phyloP scores from a whole-genome alignment of 2,329 filamentous ascomycete species.

The Neocatenulostroma microsporum region DNA sequence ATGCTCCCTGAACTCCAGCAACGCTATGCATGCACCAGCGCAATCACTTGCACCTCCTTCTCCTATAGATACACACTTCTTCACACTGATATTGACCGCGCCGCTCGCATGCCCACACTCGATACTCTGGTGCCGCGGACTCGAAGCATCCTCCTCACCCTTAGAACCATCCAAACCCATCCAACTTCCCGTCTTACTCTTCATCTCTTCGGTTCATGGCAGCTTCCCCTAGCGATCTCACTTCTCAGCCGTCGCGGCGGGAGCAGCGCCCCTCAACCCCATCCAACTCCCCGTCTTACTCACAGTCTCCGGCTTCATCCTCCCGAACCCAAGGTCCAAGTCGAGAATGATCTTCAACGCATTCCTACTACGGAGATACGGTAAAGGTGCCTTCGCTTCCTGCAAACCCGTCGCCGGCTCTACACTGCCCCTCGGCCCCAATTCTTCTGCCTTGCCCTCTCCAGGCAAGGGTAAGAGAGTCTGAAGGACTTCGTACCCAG shows the following conservation, averaged over 20 bases:
- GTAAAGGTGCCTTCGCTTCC: slow-evolving; percentile 56
- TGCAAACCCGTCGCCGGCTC: slow-evolving; percentile 58
- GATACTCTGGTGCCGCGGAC: slow-evolving; percentile 1
- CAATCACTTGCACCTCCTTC: too few species aligned
- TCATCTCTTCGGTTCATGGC: too few species aligned
- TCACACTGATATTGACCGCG: too few species aligned
- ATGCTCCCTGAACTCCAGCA: slow-evolving; percentile 1
- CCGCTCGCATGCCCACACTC: too few species aligned
- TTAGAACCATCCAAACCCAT: too few species aligned
- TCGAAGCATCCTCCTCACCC: background rate
- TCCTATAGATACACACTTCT: too few species aligned
- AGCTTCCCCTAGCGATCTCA: too few species aligned
- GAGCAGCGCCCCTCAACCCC: slow-evolving; percentile 3
- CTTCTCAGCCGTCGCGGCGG: background rate
- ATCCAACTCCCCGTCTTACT: background rate
- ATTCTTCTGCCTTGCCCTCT: slow-evolving; percentile 42
- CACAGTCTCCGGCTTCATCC: slow-evolving; percentile 5
- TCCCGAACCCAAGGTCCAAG: slow-evolving; percentile 84
- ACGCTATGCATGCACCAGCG: slow-evolving; percentile 4
- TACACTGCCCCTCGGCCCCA: slow-evolving; percentile 46
- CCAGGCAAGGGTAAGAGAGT: slow-evolving; percentile 72
- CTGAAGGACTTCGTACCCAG: slow-evolving; percentile 88
- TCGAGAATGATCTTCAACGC: slow-evolving; percentile 94
- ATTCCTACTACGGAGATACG: slow-evolving; percentile 70
- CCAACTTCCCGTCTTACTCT: background rate